phyloP scores from a whole-genome alignment of 768 basidiomycete genomes.

The Mycena leptocephala region DNA sequence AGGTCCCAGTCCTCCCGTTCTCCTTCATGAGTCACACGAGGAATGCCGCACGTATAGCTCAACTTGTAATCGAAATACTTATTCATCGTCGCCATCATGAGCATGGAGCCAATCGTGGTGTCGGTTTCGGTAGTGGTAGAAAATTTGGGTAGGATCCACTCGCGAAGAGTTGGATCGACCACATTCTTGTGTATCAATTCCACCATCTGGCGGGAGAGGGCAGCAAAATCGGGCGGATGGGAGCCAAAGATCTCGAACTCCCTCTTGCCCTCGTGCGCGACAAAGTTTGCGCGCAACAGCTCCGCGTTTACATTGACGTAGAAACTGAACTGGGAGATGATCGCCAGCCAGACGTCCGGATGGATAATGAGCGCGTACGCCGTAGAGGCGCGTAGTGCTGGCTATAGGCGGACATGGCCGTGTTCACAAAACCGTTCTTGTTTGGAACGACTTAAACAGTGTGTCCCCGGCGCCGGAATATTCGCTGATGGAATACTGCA shows the following conservation, averaged over 20 bases:
- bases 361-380: background rate
- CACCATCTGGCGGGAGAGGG: slow-evolving; percentile 41
- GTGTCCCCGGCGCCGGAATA: too few species aligned
- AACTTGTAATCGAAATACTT: slow-evolving; percentile 53
- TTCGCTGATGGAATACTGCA: too few species aligned
- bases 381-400: background rate
- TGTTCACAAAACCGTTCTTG: background rate
- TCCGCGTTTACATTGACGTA: slow-evolving; percentile 57
- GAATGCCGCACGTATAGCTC: slow-evolving; percentile 57
- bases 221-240: slow-evolving; percentile 22
- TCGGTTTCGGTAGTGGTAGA: slow-evolving; percentile 61
- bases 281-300: slow-evolving; percentile 49
- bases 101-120: slow-evolving; percentile 52
- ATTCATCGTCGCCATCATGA: slow-evolving; percentile 61
- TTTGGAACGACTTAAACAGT: background rate
- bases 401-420: background rate
- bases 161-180: slow-evolving; percentile 46
- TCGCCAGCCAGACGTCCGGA: background rate
- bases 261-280: slow-evolving; percentile 43
- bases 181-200: slow-evolving; percentile 44
- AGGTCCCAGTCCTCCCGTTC: slow-evolving; percentile 56
- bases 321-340: slow-evolving; percentile 51
- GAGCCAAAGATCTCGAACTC: slow-evolving; percentile 15
- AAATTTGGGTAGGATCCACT: slow-evolving; percentile 63
- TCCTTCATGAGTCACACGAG: slow-evolving; percentile 61